These are phyloP conservation scores for Penstemon newberryi DNA, from an alignment of 257 asterid genomes.

Conservation along the genomic window DNA sequence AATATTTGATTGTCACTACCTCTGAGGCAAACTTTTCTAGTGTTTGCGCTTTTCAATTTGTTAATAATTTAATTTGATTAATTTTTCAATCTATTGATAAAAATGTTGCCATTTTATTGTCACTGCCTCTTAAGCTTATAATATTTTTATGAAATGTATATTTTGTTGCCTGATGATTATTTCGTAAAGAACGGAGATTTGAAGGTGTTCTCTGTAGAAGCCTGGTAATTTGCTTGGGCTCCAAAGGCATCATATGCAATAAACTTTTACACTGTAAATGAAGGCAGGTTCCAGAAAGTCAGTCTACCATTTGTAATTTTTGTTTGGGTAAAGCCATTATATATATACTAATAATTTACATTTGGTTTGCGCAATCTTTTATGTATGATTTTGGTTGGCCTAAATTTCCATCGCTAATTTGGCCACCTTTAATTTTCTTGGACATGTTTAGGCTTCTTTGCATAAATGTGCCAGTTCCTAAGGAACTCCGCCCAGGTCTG, in stretches of 20 bases:
- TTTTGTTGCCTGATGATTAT: slow-evolving; percentile 43
- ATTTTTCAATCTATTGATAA: neutral
- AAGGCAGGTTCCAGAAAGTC: slow-evolving; percentile 26
- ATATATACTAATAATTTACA: too few relatives aligned
- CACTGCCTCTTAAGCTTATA: neutral
- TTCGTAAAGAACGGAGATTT: slow-evolving; percentile 47
- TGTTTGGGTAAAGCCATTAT: too few relatives aligned
- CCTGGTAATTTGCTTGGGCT: slow-evolving; percentile 34
- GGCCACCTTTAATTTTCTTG: too few relatives aligned
- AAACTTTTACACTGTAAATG: slow-evolving; percentile 21
- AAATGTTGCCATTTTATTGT: neutral
- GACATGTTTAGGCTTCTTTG: too few relatives aligned
- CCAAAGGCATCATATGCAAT: slow-evolving; percentile 36
- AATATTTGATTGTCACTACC: slow-evolving; percentile 56
- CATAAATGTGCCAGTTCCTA: too few relatives aligned
- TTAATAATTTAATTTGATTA: neutral
- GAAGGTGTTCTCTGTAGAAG: slow-evolving; percentile 42
- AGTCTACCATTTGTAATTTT: too few relatives aligned
- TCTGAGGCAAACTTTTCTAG: slow-evolving; percentile 48
- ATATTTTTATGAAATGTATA: neutral
- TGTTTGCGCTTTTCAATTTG: too few relatives aligned
- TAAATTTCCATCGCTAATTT: too few relatives aligned
- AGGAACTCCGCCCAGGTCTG: too few relatives aligned
- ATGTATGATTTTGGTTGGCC: too few relatives aligned
- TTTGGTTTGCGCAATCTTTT: too few relatives aligned